Evolutionary conservation across 805 yeast species (phyloP).

Genomic region (Metschnikowia picachoensis): DNA sequence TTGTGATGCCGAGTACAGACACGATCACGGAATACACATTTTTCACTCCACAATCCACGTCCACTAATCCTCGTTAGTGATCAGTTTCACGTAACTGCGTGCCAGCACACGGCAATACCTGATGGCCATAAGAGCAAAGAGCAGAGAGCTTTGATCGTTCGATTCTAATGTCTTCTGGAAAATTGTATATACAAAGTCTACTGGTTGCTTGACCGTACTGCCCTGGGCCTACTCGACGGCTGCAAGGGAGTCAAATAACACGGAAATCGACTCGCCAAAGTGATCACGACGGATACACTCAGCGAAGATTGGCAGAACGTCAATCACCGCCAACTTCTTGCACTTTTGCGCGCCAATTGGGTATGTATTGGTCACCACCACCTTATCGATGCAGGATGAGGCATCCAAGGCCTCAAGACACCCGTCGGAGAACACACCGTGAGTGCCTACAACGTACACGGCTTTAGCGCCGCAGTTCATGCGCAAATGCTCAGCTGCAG

Average conservation of each 20-base stretch:
- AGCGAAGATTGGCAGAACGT: slow-evolving; percentile 91
- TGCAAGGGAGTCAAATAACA: slow-evolving; percentile 83
- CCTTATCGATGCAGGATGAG: slow-evolving; percentile 80
- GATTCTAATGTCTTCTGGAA: not conserved
- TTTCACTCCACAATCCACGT: too few relatives aligned
- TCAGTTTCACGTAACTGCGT: too few relatives aligned
- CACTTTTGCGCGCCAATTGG: slow-evolving; percentile 72
- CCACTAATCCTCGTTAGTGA: too few relatives aligned
- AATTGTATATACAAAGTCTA: not conserved
- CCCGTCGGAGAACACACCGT: slow-evolving; percentile 87
- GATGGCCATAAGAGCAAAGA: too few relatives aligned
- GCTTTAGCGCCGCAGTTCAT: slow-evolving; percentile 93
- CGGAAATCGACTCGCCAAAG: slow-evolving; percentile 95
- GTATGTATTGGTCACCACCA: slow-evolving; percentile 94
- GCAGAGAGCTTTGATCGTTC: too few relatives aligned
- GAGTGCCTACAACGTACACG: slow-evolving; percentile 91
- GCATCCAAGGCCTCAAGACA: slow-evolving; percentile 77
- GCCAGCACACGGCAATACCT: too few relatives aligned
- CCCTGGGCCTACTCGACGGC: slow-evolving; percentile 34
- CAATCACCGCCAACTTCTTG: slow-evolving; percentile 75
- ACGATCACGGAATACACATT: too few relatives aligned
- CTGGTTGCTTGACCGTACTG: not conserved
- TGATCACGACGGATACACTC: slow-evolving; percentile 99
- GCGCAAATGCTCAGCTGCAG: slow-evolving; percentile 97
- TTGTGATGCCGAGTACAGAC: too few relatives aligned